These are phyloP conservation scores for Leucocoprinus sp. DNA, from an alignment of 768 basidiomycete species.

Conservation along the genomic window DNA sequence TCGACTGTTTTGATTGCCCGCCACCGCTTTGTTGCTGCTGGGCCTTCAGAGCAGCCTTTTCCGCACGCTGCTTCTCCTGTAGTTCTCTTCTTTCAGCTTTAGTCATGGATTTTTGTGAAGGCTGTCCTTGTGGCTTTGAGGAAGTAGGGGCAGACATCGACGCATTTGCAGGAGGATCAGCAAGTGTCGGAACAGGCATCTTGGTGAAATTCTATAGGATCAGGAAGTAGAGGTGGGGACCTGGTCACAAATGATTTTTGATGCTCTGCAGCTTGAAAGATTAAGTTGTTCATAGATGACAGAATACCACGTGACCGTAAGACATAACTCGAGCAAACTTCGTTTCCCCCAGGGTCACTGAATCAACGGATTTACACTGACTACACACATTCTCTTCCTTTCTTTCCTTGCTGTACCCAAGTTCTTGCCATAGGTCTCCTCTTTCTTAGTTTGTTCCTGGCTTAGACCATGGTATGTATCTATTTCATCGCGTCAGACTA, in stretches of 20 bases:
- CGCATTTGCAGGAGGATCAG: constrained; percentile 20
- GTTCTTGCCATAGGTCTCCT: background rate
- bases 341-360: background rate
- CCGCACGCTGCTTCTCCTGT: constrained; percentile 73
- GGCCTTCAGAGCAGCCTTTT: constrained; percentile 48
- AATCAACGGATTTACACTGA: background rate
- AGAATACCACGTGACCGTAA: constrained; percentile 5
- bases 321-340: constrained; percentile 7
- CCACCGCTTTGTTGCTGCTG: constrained; percentile 15
- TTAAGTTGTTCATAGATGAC: constrained; percentile 2
- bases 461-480: background rate
- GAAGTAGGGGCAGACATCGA: constrained; percentile 9
- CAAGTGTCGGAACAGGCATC: constrained; percentile 29
- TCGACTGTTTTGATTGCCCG: constrained; percentile 18
- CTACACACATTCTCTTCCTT: background rate
- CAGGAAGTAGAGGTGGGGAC: background rate
- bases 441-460: background rate
- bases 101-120: constrained; percentile 65
- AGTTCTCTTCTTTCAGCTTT: constrained; percentile 76
- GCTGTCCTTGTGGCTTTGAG: constrained; percentile 22
- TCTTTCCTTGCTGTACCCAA: background rate
- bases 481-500: background rate
- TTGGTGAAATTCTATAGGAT: background rate
- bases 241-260: too few relatives aligned
- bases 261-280: background rate